Conservation (phyloP, 1,284 basidiomycete species). For the Flammula alnicola region DNA sequence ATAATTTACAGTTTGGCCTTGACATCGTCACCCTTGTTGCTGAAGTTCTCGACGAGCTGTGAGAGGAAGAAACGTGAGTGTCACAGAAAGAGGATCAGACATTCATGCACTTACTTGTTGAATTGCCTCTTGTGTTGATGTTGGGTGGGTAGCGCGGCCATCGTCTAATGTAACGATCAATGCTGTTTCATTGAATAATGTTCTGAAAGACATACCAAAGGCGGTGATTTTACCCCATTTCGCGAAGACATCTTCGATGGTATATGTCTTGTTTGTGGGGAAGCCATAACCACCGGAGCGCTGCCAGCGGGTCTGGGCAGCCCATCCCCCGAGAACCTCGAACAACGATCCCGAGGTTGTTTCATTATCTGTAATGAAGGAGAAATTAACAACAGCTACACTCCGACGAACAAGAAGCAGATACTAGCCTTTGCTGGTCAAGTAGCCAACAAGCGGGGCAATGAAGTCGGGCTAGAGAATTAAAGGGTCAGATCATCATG, state of each 20-base stretch:
- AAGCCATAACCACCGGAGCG: conserved; percentile 89
- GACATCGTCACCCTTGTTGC: conserved; percentile 54
- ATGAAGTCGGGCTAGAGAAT: conserved; percentile 81
- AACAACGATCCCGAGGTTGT: conserved; percentile 82
- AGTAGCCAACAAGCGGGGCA: conserved; percentile 90
- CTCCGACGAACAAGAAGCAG: neutral
- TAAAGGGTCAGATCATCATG: neutral
- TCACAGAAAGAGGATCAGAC: neutral
- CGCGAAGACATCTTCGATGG: conserved; percentile 77
- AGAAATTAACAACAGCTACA: conserved; percentile 6
- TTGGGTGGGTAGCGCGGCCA: conserved; percentile 79
- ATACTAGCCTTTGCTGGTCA: conserved; percentile 73
- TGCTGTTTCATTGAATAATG: conserved; percentile 6
- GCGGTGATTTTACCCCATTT: conserved; percentile 85
- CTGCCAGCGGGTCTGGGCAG: conserved; percentile 93
- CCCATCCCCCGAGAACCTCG: conserved; percentile 93
- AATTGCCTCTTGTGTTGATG: conserved; percentile 73
- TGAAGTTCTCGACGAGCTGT: conserved; percentile 82
- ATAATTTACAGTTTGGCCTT: conserved; percentile 55
- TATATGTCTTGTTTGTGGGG: conserved; percentile 74
- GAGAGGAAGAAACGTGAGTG: neutral
- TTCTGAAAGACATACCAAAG: conserved; percentile 63
- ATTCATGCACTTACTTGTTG: conserved; percentile 54
- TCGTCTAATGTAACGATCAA: conserved; percentile 52
- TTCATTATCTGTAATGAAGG: conserved; percentile 58